Base-by-base conservation (phyloP, 169 alveolate species). In the Neospora caninum region DNA sequence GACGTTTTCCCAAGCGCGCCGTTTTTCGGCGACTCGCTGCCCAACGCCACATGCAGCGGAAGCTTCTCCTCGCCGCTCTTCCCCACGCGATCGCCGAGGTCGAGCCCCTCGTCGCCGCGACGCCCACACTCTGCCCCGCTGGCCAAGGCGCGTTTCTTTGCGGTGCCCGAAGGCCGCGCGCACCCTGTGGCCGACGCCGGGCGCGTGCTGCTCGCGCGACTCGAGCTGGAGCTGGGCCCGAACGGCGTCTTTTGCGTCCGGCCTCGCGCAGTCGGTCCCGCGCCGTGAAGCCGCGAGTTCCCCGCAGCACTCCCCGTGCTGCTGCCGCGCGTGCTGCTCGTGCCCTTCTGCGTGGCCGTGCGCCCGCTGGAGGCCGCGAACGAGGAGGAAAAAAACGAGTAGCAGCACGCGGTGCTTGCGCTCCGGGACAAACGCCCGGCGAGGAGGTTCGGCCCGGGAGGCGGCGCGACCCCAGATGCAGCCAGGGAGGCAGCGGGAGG, bases 161-260 rank as follows among this genome's bases (percentile, higher is more conserved):
- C 22, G 13, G 58, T 13, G 58, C 58, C 58, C 13, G 58, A 4
- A 4, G n/a, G 73, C n/a, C 73, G 73, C n/a, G 73, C 16, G 31
- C 58, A 64, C 4, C 16, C 73, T 29, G 73, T 10, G n/a, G 73
- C 25, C 16, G 73, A 16, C 73, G 73, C 25, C 73, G 73, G 73
- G 31, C 73, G 73, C 49, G 88, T 70, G 58, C 70, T 54, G 38
- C 82, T 84, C 38, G 58, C 49, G 10, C 34, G 83, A 29, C 89
- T 53, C 27, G 39, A 41, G 88, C 89, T 49, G 53, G 84, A 41
- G n/a, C 82, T 70, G 0, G 67, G 29, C 42, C 64, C 42, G 53
- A 64, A 38, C 87, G 84, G 45, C 91, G 91, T 80, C 69, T 67
- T 64, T 64, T 88, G 94, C 89, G 83, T 92, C 67, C 94, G 78